Conservation (phyloP, 768 basidiomycete species). For the Dioszegia hungarica region DNA sequence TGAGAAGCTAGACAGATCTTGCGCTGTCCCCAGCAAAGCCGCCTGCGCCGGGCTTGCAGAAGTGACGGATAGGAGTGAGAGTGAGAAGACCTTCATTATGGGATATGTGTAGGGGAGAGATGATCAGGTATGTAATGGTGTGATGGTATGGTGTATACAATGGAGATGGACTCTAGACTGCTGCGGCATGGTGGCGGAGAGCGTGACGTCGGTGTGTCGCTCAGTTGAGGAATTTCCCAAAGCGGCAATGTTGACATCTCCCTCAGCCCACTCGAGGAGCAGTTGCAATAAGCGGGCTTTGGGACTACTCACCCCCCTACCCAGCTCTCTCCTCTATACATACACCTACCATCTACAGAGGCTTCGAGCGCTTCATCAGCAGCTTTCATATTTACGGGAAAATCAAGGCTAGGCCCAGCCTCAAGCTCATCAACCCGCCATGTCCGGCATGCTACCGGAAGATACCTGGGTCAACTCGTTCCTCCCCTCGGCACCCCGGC, state of each 20-base stretch:
- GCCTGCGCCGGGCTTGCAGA: conserved; percentile 57
- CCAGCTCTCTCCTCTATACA: background rate
- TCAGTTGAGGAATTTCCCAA: background rate
- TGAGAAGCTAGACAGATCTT: conserved; percentile 82
- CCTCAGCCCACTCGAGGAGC: too few relatives aligned
- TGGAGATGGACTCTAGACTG: too few relatives aligned
- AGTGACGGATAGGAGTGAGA: conserved; percentile 68
- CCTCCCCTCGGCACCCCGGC: conserved; percentile 28
- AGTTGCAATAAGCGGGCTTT: too few relatives aligned
- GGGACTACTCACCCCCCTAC: too few relatives aligned
- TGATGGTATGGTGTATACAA: too few relatives aligned
- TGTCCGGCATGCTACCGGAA: conserved; percentile 38
- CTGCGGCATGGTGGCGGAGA: too few relatives aligned
- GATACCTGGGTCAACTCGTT: conserved; percentile 42
- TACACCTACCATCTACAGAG: background rate
- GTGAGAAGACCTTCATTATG: conserved; percentile 79
- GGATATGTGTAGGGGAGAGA: background rate
- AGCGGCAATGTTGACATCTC: background rate
- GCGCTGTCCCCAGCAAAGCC: conserved; percentile 63
- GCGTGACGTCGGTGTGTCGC: background rate
- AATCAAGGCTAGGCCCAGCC: too few relatives aligned
- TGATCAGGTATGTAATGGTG: background rate
- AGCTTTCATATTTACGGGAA: too few relatives aligned
- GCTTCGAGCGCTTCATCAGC: too few relatives aligned
- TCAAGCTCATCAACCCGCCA: background rate